A percentile compares a stretch with the other conserved stretches of the same genome.
Conservation (phyloP, 2,329 filamentous ascomycete genomes). For the Cercospora nicotianae region DNA sequence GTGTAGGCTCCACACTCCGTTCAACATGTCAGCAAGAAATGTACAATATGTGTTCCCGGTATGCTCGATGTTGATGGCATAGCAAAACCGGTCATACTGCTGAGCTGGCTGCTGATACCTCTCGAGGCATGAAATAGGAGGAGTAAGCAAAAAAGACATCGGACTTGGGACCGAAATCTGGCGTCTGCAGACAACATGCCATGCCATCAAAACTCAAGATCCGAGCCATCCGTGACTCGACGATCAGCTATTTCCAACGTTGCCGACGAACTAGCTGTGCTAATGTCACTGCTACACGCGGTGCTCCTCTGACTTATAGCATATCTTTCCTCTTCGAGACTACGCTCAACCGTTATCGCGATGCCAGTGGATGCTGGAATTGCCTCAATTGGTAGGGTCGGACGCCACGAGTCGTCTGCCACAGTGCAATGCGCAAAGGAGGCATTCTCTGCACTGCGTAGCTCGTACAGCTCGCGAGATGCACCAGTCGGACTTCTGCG, state of each 20-base stretch:
- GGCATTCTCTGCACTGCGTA: neutral
- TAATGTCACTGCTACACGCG: neutral
- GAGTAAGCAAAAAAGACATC: neutral
- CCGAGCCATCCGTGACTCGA: neutral
- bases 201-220: neutral
- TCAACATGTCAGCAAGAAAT: neutral
- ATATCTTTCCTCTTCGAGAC: neutral
- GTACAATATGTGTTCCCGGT: neutral
- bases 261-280: neutral
- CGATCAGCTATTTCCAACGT: neutral
- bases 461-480: neutral
- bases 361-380: constrained; percentile 3
- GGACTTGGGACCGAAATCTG: neutral
- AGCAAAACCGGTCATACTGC: neutral
- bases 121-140: neutral
- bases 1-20: neutral
- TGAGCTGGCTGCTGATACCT: neutral
- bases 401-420: neutral
- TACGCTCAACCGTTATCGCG: neutral
- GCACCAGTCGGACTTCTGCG: neutral
- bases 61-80: neutral
- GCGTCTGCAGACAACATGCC: neutral
- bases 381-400: neutral
- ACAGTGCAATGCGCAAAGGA: neutral
- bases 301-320: neutral